These are phyloP conservation scores for Claviceps fusiformis DNA, from an alignment of 2,329 filamentous ascomycete genomes.

Conservation along the genomic window DNA sequence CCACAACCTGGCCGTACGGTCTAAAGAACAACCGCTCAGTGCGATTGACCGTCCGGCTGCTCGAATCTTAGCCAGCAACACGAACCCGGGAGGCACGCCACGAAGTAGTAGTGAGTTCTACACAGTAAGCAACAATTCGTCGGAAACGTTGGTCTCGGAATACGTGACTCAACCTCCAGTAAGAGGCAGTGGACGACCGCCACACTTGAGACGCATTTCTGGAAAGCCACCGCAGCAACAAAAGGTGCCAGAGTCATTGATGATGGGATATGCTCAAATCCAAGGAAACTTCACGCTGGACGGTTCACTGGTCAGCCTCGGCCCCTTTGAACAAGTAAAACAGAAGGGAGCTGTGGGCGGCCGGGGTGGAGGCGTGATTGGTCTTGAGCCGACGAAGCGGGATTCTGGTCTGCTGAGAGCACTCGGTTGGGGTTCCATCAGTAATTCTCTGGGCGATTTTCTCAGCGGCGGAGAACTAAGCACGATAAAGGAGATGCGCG, in stretches of 20 bases:
- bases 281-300: conserved; percentile 87
- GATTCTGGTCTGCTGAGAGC: conserved; percentile 69
- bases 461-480: conserved; percentile 80
- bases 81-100: conserved; percentile 60
- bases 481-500: conserved; percentile 91
- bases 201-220: conserved; percentile 34
- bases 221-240: conserved; percentile 28
- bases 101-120: conserved; percentile 92
- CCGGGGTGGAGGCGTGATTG: conserved; percentile 76
- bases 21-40: conserved; percentile 31
- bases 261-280: conserved; percentile 97
- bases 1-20: conserved; percentile 22
- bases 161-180: conserved; percentile 46
- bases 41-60: conserved; percentile 46
- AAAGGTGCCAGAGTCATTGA: conserved; percentile 59
- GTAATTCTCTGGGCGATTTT: conserved; percentile 75
- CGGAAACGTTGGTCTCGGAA: conserved; percentile 84
- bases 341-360: conserved; percentile 81
- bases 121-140: conserved; percentile 86
- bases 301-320: conserved; percentile 77
- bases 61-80: conserved; percentile 64
- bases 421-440: conserved; percentile 78
- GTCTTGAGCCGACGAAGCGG: conserved; percentile 58
- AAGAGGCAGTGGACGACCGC: conserved; percentile 23
- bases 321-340: conserved; percentile 90